Base-by-base conservation (phyloP, 306 rosid genomes). In the Gleditsia sinensis region DNA sequence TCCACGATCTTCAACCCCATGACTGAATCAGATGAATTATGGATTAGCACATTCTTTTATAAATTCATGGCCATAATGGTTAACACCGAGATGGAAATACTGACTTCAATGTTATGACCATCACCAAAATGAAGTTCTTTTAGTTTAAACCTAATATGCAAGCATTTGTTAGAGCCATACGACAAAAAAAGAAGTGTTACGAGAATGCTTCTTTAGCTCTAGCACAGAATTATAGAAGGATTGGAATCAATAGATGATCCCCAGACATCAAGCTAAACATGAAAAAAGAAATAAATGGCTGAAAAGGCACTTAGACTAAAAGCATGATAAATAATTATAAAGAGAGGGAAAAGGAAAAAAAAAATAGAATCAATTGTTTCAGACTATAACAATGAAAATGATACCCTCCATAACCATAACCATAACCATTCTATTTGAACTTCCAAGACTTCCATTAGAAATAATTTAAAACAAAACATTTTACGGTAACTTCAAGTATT, bases 11-110 rank as follows among this genome's bases (percentile, higher is more conserved):
- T 59, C 43, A 32, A 32, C 67, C 67, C 48, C 17, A 61, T 19
- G 85, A 77, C 88, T 80, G 83, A 73, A 72, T 28, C 42, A 68
- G 36, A 40, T 68, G 43, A 77, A 77, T 25, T 75, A 63, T 30
- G 59, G 30, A 53, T 73, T 58, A 83, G 81, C 21, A 58, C 50
- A 34, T 39, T 48, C 51, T 19, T 56, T 48, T 58, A 36, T 61
- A 3, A 12, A 64, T 49, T 63, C 12, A 49, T 43, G 10, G 9
- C 6, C 65, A 58, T 8, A 25, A 49, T 21, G n/a, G n/a, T n/a
- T n/a, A n/a, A n/a, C n/a, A n/a, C 50, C 21, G 10, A 48, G 32
- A 73, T 48, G 48, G 23, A 37, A 59, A 59, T 48, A 28, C 25
- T n/a, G 30, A 43, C 34, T 72, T 11, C 48, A 45, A 59, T 20